phyloP scores from a whole-genome alignment of 192 early-diverging fungal genomes.

The Diversispora epigaea region DNA sequence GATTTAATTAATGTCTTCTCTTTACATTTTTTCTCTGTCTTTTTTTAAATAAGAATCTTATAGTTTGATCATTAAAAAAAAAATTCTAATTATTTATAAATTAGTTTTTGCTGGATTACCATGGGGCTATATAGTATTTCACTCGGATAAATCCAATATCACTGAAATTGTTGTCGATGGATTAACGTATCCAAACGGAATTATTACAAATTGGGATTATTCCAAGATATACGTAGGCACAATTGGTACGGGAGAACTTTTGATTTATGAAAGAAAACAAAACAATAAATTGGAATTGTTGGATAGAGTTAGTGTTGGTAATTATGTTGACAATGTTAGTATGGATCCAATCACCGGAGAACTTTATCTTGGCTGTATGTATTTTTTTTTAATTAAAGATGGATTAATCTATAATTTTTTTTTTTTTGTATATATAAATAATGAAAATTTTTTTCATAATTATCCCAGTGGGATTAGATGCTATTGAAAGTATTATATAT shows the following conservation, averaged over 20 bases:
- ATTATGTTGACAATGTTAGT: slow-evolving; percentile 11
- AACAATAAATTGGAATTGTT: slow-evolving; percentile 1
- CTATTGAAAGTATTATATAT: neutral
- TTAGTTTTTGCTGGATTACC: neutral
- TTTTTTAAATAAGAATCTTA: neutral
- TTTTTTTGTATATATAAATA: slow-evolving; percentile 30
- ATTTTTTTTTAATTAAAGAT: slow-evolving; percentile 9
- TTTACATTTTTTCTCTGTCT: neutral
- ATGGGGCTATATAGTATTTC: slow-evolving; percentile 18
- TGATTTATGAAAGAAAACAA: slow-evolving; percentile 11
- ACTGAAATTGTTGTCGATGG: neutral
- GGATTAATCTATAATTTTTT: slow-evolving; percentile 36
- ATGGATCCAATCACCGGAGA: slow-evolving; percentile 24
- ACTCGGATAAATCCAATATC: slow-evolving; percentile 3
- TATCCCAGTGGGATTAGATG: neutral
- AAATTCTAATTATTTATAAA: neutral
- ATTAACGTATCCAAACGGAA: slow-evolving; percentile 14
- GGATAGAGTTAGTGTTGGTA: neutral
- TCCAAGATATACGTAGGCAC: neutral
- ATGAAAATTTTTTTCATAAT: slow-evolving; percentile 29
- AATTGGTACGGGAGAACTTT: neutral
- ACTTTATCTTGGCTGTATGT: slow-evolving; percentile 21
- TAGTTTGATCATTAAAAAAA: neutral
- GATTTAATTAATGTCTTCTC: neutral
- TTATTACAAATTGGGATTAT: slow-evolving; percentile 14